phyloP scores from a whole-genome alignment of 441 rosid genomes.

The Jatropha multifida region DNA sequence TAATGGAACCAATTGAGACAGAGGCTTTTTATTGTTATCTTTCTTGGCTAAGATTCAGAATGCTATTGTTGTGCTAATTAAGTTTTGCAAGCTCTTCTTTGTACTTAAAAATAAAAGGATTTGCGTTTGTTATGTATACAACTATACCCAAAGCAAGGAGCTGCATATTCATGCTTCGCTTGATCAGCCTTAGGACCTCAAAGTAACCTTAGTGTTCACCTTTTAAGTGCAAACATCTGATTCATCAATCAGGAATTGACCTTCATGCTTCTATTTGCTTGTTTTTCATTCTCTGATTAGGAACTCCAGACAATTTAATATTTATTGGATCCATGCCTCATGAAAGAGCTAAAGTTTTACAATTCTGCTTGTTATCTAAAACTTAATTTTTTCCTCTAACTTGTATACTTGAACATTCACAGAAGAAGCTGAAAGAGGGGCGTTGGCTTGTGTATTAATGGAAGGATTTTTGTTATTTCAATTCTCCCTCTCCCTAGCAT shows the following conservation, averaged over 20 bases:
- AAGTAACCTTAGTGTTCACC: conserved; percentile 23
- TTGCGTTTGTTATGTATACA: background rate
- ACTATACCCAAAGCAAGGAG: background rate
- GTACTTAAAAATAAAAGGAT: background rate
- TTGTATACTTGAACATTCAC: too few relatives aligned
- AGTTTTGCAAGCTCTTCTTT: background rate
- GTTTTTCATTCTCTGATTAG: background rate
- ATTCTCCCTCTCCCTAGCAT: background rate
- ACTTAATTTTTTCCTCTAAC: background rate
- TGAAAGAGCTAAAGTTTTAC: background rate
- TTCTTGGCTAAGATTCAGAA: background rate
- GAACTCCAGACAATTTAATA: background rate
- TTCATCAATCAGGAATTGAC: background rate
- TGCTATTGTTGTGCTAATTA: background rate
- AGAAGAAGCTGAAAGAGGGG: too few relatives aligned
- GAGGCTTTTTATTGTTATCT: background rate
- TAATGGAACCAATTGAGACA: background rate
- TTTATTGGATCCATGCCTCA: background rate
- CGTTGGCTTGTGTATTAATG: background rate
- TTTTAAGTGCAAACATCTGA: background rate
- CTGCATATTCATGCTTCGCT: background rate
- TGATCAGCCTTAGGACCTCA: conserved; percentile 20
- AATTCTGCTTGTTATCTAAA: background rate
- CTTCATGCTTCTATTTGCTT: background rate
- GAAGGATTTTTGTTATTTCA: background rate